Conservation (phyloP, 805 yeast species). For the Pachysolen tannophilus region DNA sequence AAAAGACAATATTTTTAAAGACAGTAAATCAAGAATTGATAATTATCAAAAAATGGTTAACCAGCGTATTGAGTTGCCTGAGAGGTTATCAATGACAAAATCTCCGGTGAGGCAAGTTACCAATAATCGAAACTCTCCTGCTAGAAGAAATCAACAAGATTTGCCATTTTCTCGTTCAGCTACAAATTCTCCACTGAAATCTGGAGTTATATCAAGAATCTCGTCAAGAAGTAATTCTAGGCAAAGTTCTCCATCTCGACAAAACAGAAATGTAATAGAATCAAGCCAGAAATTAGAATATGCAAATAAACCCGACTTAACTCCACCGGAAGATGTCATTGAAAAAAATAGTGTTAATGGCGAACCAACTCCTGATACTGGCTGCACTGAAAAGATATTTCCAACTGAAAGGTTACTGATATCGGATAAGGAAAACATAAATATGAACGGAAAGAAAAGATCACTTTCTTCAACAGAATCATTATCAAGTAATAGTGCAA, state of each 20-base stretch:
- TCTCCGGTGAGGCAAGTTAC: constrained; percentile 4
- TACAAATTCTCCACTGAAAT: too few species aligned
- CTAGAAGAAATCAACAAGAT: not conserved
- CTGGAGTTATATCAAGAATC: not conserved
- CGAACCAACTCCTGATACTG: too few species aligned
- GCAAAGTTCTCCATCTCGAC: not conserved
- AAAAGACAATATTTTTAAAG: not conserved
- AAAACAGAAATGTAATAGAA: not conserved
- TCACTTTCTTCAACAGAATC: too few species aligned
- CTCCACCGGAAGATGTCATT: too few species aligned
- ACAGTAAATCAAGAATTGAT: constrained; percentile 1
- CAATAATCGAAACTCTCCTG: not conserved
- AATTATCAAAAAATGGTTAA: constrained; percentile 3
- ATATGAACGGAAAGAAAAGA: not conserved
- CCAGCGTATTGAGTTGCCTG: not conserved
- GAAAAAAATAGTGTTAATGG: too few species aligned
- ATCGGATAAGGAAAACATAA: not conserved
- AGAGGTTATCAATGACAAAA: not conserved
- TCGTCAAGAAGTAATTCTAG: constrained; percentile 3
- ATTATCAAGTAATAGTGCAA: not conserved
- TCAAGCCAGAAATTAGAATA: too few species aligned
- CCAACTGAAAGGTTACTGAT: not conserved
- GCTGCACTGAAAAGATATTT: too few species aligned
- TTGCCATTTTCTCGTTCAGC: constrained; percentile 2
- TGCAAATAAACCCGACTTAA: too few species aligned